These are phyloP conservation scores for Beauveria caledonica DNA, from an alignment of 2,329 filamentous ascomycete genomes.

Conservation along the genomic window DNA sequence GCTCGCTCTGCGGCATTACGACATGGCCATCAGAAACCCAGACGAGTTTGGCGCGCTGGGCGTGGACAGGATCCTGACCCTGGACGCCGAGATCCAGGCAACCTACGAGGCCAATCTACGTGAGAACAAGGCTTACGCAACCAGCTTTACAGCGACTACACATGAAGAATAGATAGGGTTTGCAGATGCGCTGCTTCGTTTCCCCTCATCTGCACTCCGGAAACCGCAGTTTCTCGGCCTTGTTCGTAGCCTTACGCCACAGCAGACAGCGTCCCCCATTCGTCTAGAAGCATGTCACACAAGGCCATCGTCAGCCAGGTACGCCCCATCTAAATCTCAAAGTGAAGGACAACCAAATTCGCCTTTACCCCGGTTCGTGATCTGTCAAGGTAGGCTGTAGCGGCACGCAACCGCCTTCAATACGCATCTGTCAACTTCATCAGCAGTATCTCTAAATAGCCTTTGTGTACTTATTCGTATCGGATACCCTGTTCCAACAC, in stretches of 20 bases:
- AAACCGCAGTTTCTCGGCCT: not conserved
- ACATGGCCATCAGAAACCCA: slow-evolving; percentile 35
- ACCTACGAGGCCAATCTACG: not conserved
- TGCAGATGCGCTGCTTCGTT: no score
- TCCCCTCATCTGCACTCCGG: no score
- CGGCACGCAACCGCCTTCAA: no score
- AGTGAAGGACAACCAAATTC: no score
- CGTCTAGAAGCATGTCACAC: not conserved
- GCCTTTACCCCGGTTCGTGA: no score
- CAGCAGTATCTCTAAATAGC: no score
- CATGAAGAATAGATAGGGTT: not conserved
- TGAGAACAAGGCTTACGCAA: not conserved
- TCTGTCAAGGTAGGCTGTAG: no score
- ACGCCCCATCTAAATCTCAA: no score
- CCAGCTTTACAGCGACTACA: not conserved
- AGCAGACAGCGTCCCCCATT: not conserved
- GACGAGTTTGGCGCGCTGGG: slow-evolving; percentile 32
- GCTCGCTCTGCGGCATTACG: slow-evolving; percentile 43
- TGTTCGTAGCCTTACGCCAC: not conserved
- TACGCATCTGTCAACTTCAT: no score
- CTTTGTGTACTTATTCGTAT: no score
- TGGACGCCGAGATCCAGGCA: slow-evolving; percentile 2
- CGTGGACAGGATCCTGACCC: not conserved
- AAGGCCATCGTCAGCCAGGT: not conserved
- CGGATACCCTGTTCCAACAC: no score